Base-by-base conservation (phyloP, 495 filamentous ascomycete genomes). In the Hyaloscypha bicolor region DNA sequence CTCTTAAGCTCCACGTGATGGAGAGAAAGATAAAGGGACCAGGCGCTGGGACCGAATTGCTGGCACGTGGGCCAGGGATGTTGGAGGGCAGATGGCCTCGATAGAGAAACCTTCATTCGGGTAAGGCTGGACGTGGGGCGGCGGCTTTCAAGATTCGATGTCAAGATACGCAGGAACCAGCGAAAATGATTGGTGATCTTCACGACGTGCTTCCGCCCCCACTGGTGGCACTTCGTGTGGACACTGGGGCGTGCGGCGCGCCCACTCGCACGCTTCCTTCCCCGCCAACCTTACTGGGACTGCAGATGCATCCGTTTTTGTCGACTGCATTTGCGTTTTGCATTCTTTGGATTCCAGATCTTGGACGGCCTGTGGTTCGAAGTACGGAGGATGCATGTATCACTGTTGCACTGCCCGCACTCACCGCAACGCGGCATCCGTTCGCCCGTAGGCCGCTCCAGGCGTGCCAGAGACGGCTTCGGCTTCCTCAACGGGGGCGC, bases 51-150 rank as follows among this genome's bases (percentile, higher is more conserved):
- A 12, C 42, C 9, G 42, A 48, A 48, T 19, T 48, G 9, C 42
- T 16, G 42, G 42, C 42, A 48, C 42, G 42, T 48, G 42, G 42
- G 9, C 42, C 42, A 48, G 42, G 42, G 42, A 48, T 48, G 42
- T 48, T 48, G 42, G 42, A 37, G 35, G 35, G 35, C 42, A 48
- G 42, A 48, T 48, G 42, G 42, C 42, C 9, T 14, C 16, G 42
- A 48, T 48, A 12, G 16, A 48, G 42, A 48, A 48, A 48, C 42
- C 42, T 48, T 19, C 9, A 19, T 48, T 48, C 62, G 67, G 67
- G 59, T 63, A 70, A 70, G 68, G 68, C 68, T 70, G 68, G 42
- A 70, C 35, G 37, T 63, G 60, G 51, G 48, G 63, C 30, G 22
- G 52, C 51, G 31, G 19, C 8, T 55, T 60, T 19, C 57, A 52